Base-by-base conservation (phyloP, 2,329 filamentous ascomycete species). In the Magnaporthiopsis rhizophila region DNA sequence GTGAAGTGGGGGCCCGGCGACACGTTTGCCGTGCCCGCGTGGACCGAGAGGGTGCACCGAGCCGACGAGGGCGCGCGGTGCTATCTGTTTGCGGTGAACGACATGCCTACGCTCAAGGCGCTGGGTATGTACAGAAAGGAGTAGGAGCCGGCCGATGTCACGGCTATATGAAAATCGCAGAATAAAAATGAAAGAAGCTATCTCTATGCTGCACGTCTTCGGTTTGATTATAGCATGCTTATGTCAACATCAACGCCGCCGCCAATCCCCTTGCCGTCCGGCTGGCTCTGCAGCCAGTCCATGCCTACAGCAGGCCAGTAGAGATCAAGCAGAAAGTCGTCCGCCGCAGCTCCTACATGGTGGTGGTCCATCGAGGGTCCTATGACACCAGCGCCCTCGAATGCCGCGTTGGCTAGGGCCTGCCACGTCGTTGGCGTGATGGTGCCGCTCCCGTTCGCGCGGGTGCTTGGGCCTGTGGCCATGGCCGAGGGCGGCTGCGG, bases 11-110 rank as follows among this genome's bases (percentile, higher is more conserved):
- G 75, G 56, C 66, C 74, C 11, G 75, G 78, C 0, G 83, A 86
- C 68, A 84, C 81, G 0, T 85, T 85, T 69, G 80, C 78, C 32
- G 73, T 86, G 2, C 82, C 83, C 0, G 72, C 81, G 0, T 85
- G 83, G 82, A 76, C 79, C 36, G 75, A 71, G 65, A 77, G 82
- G 57, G 75, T 79, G 69, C 81, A 84, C 68, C 72, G 79, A 1
- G 76, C 77, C 53, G 70, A 72, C 61, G 26, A 59, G 0, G 69
- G 64, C 0, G 68, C 71, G 13, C 66, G 65, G 24, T 74, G 74
- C 3, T 77, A 77, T 18, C 65, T 77, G 0, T 72, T 77, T 1
- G 75, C 72, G 0, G 69, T 73, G 7, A 71, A 74, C 13, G 76
- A 78, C 56, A 67, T 71, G 11, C 75, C 75, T 0, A 70, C 77